phyloP scores from a whole-genome alignment of 31 red algal genomes.

The Porphyra umbilicalis region DNA sequence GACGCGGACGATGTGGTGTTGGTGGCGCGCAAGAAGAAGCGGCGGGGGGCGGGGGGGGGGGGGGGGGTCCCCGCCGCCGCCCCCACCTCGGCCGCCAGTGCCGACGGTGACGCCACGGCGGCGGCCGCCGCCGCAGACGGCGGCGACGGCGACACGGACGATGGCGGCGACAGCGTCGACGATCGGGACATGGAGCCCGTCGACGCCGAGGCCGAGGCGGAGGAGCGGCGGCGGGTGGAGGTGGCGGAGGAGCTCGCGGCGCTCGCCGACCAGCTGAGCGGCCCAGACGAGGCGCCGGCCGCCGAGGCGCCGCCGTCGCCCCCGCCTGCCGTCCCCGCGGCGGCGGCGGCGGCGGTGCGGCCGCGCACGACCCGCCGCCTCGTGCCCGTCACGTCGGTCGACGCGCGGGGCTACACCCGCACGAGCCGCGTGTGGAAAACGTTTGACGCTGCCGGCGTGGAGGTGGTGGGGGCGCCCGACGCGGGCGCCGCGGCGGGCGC shows the following conservation, averaged over 20 bases:
- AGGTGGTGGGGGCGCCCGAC: background rate
- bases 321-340: background rate
- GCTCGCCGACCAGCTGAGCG: background rate
- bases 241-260: background rate
- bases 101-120: no score
- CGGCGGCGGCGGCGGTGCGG: background rate
- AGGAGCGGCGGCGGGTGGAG: background rate
- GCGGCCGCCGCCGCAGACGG: background rate
- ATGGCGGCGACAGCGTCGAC: background rate
- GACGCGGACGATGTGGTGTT: background rate
- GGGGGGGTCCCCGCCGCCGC: background rate
- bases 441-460: background rate
- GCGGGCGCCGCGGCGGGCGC: background rate
- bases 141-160: background rate
- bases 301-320: background rate
- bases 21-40: background rate
- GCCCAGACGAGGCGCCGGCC: background rate
- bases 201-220: background rate
- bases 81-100: background rate
- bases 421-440: background rate
- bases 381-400: background rate
- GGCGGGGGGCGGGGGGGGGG: background rate
- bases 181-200: background rate
- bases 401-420: background rate
- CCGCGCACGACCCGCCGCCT: background rate